Conservation (phyloP, 805 yeast genomes). For the Candida broadrunensis region DNA sequence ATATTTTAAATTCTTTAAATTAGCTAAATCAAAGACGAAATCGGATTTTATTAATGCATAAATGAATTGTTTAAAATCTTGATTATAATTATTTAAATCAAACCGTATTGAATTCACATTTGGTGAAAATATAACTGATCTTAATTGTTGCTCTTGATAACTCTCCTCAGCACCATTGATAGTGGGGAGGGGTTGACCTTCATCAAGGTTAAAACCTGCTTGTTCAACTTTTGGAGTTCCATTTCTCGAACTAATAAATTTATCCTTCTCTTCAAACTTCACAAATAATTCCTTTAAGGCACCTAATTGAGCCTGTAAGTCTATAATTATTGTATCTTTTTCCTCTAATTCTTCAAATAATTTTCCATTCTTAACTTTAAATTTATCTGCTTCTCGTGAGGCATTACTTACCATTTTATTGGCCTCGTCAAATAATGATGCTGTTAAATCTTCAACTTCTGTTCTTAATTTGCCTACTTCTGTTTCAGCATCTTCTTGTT, state of each 20-base stretch:
- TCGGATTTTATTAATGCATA: conserved; percentile 28
- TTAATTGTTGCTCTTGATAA: conserved; percentile 16
- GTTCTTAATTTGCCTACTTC: conserved; percentile 60
- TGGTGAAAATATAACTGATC: conserved; percentile 29
- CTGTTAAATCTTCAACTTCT: conserved; percentile 79
- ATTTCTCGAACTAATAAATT: conserved; percentile 1
- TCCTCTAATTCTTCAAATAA: conserved; percentile 56
- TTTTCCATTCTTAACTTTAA: conserved; percentile 56
- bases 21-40: conserved; percentile 33
- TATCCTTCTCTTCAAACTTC: conserved; percentile 46
- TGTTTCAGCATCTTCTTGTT: conserved; percentile 29
- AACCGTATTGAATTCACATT: conserved; percentile 36
- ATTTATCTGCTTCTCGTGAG: conserved; percentile 59
- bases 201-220: conserved; percentile 2
- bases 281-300: conserved; percentile 62
- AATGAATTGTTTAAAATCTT: conserved; percentile 43
- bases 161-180: conserved; percentile 3
- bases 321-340: conserved; percentile 63
- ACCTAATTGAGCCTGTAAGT: conserved; percentile 62
- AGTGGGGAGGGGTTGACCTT: not conserved
- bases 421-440: conserved; percentile 78
- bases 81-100: conserved; percentile 41
- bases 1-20: conserved; percentile 52
- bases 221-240: conserved; percentile 9
- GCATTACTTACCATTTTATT: conserved; percentile 83